Conservation (phyloP, 1,139 yeast genomes). For the Meyerozyma carpophila region DNA sequence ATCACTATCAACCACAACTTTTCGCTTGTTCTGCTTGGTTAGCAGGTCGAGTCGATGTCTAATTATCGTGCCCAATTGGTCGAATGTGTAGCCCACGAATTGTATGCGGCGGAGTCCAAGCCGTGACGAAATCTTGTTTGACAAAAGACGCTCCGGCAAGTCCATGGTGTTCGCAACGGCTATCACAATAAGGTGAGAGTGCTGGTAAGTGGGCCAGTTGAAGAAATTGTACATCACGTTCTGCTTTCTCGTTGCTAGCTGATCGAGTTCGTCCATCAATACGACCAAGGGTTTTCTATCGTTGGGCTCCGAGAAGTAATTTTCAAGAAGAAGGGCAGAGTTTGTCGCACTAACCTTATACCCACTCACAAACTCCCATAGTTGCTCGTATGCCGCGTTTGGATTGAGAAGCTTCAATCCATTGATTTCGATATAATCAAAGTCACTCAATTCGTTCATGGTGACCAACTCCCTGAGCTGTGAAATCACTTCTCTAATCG, state of each 20-base stretch:
- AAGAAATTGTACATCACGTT: conserved; percentile 92
- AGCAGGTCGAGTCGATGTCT: conserved; percentile 60
- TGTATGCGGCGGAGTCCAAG: conserved; percentile 83
- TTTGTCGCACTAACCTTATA: conserved; percentile 57
- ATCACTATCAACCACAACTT: conserved; percentile 54
- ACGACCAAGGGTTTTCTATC: conserved; percentile 60
- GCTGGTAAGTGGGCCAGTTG: conserved; percentile 89
- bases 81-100: conserved; percentile 83
- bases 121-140: conserved; percentile 88
- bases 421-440: conserved; percentile 80
- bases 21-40: conserved; percentile 31
- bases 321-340: conserved; percentile 44
- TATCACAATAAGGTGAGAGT: conserved; percentile 77
- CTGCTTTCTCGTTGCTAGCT: conserved; percentile 78
- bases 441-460: conserved; percentile 48
- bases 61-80: conserved; percentile 72
- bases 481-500: conserved; percentile 77
- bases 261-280: conserved; percentile 88
- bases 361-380: conserved; percentile 75
- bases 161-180: conserved; percentile 99
- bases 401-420: conserved; percentile 87
- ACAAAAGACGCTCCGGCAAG: conserved; percentile 80
- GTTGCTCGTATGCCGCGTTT: conserved; percentile 71
- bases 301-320: conserved; percentile 23
- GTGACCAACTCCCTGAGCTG: conserved; percentile 48